phyloP scores from a whole-genome alignment of 2,329 filamentous ascomycete species.

The Ophiostoma australiae region DNA sequence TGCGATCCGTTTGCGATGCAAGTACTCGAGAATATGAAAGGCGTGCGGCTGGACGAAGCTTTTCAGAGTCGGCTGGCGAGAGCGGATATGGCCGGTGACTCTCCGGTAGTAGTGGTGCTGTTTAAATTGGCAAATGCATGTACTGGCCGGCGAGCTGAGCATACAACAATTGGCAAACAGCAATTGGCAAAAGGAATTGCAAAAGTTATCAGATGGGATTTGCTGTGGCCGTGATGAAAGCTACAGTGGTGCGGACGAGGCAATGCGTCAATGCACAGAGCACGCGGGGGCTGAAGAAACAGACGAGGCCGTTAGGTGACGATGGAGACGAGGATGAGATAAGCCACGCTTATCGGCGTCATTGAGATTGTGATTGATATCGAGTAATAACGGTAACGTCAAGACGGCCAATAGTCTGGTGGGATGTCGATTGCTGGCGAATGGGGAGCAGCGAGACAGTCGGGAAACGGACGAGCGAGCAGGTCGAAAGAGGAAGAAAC shows the following conservation, averaged over 20 bases:
- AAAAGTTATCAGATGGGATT: conserved; percentile 11
- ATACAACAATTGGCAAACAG: not conserved
- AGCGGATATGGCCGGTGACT: not conserved
- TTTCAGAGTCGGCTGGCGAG: not conserved
- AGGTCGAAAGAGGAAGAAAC: conserved; percentile 11
- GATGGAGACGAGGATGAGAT: conserved; percentile 52
- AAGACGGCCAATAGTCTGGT: conserved; percentile 21
- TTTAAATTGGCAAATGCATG: not conserved
- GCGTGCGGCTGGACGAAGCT: not conserved
- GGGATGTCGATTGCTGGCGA: not conserved
- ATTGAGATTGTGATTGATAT: conserved; percentile 37
- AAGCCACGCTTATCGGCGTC: conserved; percentile 55
- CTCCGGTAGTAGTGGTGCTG: not conserved
- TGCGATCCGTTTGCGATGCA: conserved; percentile 7
- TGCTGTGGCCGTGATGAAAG: conserved; percentile 20
- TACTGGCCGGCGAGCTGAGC: not conserved
- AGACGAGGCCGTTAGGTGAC: conserved; percentile 41
- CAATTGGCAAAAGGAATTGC: not conserved
- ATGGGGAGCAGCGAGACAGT: not conserved
- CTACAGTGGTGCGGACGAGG: conserved; percentile 13
- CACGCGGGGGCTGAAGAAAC: not conserved
- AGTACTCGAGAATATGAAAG: conserved; percentile 15
- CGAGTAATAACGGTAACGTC: conserved; percentile 16
- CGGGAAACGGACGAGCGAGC: conserved; percentile 8
- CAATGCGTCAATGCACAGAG: not conserved